Evolutionary conservation across 192 early-diverging fungal species (phyloP).

Genomic region (Coemansia sp.): DNA sequence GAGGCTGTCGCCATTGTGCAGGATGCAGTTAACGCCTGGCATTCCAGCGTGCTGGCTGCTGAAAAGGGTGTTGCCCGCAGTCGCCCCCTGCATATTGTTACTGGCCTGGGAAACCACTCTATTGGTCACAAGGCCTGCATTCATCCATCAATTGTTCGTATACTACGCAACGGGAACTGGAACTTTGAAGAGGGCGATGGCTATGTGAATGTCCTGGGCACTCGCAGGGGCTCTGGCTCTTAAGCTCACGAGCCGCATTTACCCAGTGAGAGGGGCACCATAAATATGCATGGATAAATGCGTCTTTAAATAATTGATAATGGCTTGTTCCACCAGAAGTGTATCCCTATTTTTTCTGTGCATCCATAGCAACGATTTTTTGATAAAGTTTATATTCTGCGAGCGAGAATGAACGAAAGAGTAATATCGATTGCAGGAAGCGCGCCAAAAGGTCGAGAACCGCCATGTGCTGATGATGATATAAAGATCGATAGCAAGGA

Average conservation of each 20-base stretch:
- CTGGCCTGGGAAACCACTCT: slow-evolving; percentile 68
- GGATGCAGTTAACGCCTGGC: slow-evolving; percentile 62
- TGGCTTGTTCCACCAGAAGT: no score
- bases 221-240: slow-evolving; percentile 5
- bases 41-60: neutral
- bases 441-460: slow-evolving; percentile 1
- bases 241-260: neutral
- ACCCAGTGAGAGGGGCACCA: neutral
- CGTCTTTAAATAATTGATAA: no score
- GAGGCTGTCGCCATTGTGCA: slow-evolving; percentile 62
- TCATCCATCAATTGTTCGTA: slow-evolving; percentile 52
- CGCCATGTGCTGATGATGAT: neutral
- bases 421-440: slow-evolving; percentile 21
- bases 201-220: slow-evolving; percentile 50
- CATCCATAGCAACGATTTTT: neutral
- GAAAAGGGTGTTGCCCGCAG: neutral
- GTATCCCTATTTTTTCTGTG: no score
- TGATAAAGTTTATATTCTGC: neutral
- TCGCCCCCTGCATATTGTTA: slow-evolving; percentile 62
- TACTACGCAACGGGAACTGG: slow-evolving; percentile 60
- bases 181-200: slow-evolving; percentile 56
- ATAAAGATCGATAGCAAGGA: slow-evolving; percentile 10
- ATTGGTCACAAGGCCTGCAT: slow-evolving; percentile 57
- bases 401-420: slow-evolving; percentile 3
- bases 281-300: no score